Evolutionary conservation across 2,329 filamentous ascomycete species (phyloP), one percentile per base, ranked within the genome.

Genomic region (Penicillium vulpinum): DNA sequence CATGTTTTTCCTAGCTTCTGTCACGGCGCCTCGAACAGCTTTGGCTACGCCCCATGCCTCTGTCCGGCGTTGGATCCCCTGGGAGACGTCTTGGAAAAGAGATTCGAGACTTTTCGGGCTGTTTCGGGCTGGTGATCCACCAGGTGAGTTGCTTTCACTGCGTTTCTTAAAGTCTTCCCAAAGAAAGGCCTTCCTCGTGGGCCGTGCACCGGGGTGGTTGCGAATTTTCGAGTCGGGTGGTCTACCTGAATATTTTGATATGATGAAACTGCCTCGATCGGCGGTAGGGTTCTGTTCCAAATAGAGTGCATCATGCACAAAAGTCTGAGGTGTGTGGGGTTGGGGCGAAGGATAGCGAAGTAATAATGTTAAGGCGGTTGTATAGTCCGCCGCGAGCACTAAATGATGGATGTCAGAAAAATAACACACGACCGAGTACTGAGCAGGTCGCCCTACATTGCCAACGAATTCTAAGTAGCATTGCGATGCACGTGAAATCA

Each of bases 391-490:
- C 61, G 91, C 86, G 26, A 97, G 78, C 35, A 99, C 89, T 92
- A 57, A 21, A 39, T 38, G 6, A 7, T 22, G 18, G 2, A 44
- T 41, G 38, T 60, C 76, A 70, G 46, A 41, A 58, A 64, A 10
- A 43, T 22, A 24, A 44, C 6, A 51, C 18, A 43, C 5, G 10
- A 8, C 9, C 62, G 64, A 48, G 22, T 57, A 56, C 26, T 21
- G 22, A 50, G 21, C 31, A 75, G 15, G 8, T 44, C 16, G 24
- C 66, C 88, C 79, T 77, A 94, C 90, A 78, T 65, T 92, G 85
- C 92, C 92, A 97, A 55, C 93, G 86, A 65, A 97, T 91, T 49
- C 94, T 85, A 44, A 99, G 80, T 24, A 99, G 80, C 92, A 99
- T 97, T 6, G 92, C 88, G 50, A 97, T 86, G 65, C 92, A 97